Evolutionary conservation across 768 basidiomycete species (phyloP).

Genomic region (Leucocoprinus birnbaumii): DNA sequence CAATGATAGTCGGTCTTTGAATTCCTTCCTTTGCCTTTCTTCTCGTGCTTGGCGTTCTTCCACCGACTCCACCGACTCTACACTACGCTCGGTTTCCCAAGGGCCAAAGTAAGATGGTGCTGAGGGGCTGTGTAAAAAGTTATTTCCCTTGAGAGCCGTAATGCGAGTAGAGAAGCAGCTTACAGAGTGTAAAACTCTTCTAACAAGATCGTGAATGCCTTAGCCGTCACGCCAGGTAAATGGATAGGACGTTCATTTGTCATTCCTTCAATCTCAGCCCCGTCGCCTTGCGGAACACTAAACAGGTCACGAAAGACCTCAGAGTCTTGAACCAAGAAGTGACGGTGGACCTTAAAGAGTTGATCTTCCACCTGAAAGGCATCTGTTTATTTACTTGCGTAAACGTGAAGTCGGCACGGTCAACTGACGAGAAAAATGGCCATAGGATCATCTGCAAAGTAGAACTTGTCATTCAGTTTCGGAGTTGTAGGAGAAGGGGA

Average conservation of each 20-base stretch:
- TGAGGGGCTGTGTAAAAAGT: too few relatives aligned
- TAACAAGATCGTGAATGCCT: conserved; percentile 34
- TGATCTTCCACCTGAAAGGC: conserved; percentile 30
- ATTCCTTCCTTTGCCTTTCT: conserved; percentile 9
- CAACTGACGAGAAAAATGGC: conserved; percentile 1
- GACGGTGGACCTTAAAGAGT: conserved; percentile 35
- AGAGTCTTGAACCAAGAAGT: conserved; percentile 31
- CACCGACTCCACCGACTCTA: too few relatives aligned
- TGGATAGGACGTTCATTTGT: conserved; percentile 24
- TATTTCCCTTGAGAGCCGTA: too few relatives aligned
- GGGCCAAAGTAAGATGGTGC: too few relatives aligned
- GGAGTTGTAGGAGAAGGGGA: too few relatives aligned
- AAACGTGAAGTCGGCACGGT: neutral
- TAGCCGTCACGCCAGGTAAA: conserved; percentile 26
- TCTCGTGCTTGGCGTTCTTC: neutral
- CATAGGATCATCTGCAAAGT: conserved; percentile 3
- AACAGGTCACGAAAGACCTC: conserved; percentile 33
- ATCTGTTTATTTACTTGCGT: neutral
- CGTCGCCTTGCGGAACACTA: conserved; percentile 22
- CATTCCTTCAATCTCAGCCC: neutral
- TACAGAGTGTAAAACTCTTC: conserved; percentile 39
- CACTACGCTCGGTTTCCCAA: too few relatives aligned
- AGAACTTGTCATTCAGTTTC: neutral
- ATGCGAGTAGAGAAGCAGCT: too few relatives aligned
- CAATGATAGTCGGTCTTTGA: conserved; percentile 33